These are phyloP conservation scores for Vitis amurensis DNA, from an alignment of 164 flowering plant genomes.

Conservation along the genomic window DNA sequence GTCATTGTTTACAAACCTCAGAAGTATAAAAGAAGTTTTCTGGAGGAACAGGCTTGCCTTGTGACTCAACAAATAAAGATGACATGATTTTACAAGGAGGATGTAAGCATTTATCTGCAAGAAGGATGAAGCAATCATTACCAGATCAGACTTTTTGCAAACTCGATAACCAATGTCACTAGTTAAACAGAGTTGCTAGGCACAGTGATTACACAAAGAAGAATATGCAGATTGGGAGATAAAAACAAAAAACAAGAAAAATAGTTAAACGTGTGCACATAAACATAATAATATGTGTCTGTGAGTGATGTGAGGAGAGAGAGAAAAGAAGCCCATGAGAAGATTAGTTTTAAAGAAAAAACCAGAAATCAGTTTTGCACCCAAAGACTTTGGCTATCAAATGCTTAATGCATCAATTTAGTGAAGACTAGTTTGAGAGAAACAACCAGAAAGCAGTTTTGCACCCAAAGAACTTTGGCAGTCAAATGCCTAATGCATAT, in stretches of 20 bases:
- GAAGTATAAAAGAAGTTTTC: conserved; percentile 38
- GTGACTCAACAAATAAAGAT: conserved; percentile 27
- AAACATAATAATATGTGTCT: neutral
- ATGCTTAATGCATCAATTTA: neutral
- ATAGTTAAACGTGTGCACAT: neutral
- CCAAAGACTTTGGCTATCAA: neutral
- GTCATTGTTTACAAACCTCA: conserved; percentile 35
- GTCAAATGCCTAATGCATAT: no score
- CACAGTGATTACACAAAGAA: neutral
- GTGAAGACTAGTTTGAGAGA: neutral
- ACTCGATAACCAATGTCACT: neutral
- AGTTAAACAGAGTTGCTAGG: neutral
- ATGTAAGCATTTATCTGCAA: conserved; percentile 38
- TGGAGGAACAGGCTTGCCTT: conserved; percentile 26
- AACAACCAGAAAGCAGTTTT: no score
- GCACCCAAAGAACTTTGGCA: no score
- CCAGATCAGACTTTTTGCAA: neutral
- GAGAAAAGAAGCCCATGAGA: neutral
- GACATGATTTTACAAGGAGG: conserved; percentile 40
- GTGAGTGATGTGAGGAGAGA: neutral
- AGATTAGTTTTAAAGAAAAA: neutral
- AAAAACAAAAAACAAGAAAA: neutral
- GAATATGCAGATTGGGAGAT: neutral
- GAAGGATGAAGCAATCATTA: neutral
- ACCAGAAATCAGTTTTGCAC: neutral